Percentiles rank a stretch among this genome's conserved stretches.
Conservation (phyloP, 2,329 filamentous ascomycete genomes). For the Penicillium sp. region DNA sequence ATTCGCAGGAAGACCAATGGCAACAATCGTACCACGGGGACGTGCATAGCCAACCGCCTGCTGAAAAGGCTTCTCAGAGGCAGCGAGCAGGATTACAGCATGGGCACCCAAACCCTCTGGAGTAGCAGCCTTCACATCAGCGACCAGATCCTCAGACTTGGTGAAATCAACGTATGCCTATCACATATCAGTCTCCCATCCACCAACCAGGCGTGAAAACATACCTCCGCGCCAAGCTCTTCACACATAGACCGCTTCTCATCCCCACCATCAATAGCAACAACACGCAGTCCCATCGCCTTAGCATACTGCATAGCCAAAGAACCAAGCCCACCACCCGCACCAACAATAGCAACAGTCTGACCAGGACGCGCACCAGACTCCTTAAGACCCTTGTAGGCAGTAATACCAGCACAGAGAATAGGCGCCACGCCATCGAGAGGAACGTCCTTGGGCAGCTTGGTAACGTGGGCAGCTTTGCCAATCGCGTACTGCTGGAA, state of each 20-base stretch:
- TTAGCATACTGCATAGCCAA: conserved; percentile 82
- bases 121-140: conserved; percentile 77
- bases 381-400: conserved; percentile 90
- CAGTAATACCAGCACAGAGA: conserved; percentile 79
- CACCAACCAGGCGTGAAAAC: background rate
- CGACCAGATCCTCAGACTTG: conserved; percentile 69
- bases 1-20: conserved; percentile 79
- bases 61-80: conserved; percentile 88
- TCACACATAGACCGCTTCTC: conserved; percentile 69
- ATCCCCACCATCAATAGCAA: conserved; percentile 77
- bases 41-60: conserved; percentile 87
- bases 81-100: conserved; percentile 80
- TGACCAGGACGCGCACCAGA: conserved; percentile 69
- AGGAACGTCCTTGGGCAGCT: conserved; percentile 69
- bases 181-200: background rate
- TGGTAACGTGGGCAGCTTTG: conserved; percentile 78
- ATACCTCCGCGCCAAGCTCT: conserved; percentile 60
- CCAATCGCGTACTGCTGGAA: conserved; percentile 92
- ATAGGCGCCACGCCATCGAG: conserved; percentile 76
- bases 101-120: conserved; percentile 78
- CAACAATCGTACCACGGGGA: conserved; percentile 74
- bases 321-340: conserved; percentile 74
- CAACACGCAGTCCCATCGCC: conserved; percentile 77
- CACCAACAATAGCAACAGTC: conserved; percentile 77
- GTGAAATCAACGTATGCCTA: conserved; percentile 73